These are phyloP conservation scores for Clarireedia paspali DNA, from an alignment of 2,329 filamentous ascomycete genomes.

Conservation along the genomic window DNA sequence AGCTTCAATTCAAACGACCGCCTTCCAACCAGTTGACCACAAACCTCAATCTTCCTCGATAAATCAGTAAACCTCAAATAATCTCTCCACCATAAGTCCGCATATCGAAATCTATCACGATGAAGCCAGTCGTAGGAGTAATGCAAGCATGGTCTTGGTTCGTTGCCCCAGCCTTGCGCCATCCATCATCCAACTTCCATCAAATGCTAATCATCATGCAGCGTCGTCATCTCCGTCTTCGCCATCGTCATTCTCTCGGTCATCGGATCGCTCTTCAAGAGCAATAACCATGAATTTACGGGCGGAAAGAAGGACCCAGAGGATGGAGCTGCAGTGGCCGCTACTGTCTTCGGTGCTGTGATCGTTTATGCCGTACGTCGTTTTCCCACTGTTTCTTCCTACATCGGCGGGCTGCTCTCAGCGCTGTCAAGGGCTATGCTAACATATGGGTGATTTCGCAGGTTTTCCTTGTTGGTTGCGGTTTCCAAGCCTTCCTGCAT, in stretches of 20 bases:
- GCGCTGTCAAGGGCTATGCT: not conserved
- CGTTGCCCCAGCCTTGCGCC: slow-evolving; percentile 28
- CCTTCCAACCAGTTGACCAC: not conserved
- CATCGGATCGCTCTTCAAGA: slow-evolving; percentile 65
- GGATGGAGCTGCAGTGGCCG: slow-evolving; percentile 70
- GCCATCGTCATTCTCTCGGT: slow-evolving; percentile 57
- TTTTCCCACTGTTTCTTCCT: not conserved
- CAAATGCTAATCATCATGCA: slow-evolving; percentile 31
- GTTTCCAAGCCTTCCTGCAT: slow-evolving; percentile 80
- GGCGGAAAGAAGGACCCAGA: slow-evolving; percentile 56
- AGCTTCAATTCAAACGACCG: not conserved
- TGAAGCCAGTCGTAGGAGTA: slow-evolving; percentile 92
- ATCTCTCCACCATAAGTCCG: no score
- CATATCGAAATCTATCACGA: slow-evolving; percentile 32
- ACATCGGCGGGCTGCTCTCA: no score
- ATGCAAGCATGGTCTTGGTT: slow-evolving; percentile 96
- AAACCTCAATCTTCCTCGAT: not conserved
- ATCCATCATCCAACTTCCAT: slow-evolving; percentile 1
- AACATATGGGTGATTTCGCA: slow-evolving; percentile 30
- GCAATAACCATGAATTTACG: slow-evolving; percentile 75
- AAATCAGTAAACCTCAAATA: no score
- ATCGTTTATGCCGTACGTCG: slow-evolving; percentile 76
- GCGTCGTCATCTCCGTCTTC: slow-evolving; percentile 64
- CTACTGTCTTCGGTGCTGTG: slow-evolving; percentile 80
- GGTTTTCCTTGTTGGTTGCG: slow-evolving; percentile 89